phyloP scores from a whole-genome alignment of 1,284 basidiomycete genomes.

The Inonotus obliquus region DNA sequence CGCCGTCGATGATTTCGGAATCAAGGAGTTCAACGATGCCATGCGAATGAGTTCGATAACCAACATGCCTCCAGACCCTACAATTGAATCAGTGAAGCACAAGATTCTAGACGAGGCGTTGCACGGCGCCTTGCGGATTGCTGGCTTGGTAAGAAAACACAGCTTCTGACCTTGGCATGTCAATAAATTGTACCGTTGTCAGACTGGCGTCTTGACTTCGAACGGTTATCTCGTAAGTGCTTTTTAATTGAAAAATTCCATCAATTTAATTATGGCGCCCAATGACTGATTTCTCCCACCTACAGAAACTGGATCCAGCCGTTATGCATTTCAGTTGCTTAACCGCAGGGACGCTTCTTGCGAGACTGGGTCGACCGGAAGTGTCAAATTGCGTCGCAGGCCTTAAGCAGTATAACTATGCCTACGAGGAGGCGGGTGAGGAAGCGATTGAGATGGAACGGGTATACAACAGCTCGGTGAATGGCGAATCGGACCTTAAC shows the following conservation, averaged over 20 bases:
- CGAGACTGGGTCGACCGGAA: conserved; percentile 76
- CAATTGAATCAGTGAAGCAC: conserved; percentile 51
- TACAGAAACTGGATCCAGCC: conserved; percentile 70
- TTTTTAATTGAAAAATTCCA: conserved; percentile 6
- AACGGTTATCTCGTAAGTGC: conserved; percentile 75
- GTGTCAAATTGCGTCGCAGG: conserved; percentile 79
- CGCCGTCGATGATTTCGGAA: conserved; percentile 79
- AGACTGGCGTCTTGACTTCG: conserved; percentile 75
- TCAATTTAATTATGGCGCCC: neutral
- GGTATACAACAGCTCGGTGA: conserved; percentile 42
- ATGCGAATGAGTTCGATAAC: conserved; percentile 35
- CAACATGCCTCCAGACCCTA: conserved; percentile 34
- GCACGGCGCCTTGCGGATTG: conserved; percentile 80
- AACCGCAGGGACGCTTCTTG: conserved; percentile 78
- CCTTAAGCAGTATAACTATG: conserved; percentile 81
- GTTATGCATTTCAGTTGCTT: conserved; percentile 84
- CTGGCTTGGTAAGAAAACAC: conserved; percentile 57
- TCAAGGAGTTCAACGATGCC: conserved; percentile 61
- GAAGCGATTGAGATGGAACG: conserved; percentile 66
- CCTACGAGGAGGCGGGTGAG: conserved; percentile 82
- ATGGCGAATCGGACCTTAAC: conserved; percentile 17
- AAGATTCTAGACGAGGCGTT: conserved; percentile 77
- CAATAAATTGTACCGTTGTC: neutral
- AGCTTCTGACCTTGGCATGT: neutral
- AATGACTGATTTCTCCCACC: neutral